Conservation (phyloP, 2,329 filamentous ascomycete genomes). For the Endoconidiophora polonica region DNA sequence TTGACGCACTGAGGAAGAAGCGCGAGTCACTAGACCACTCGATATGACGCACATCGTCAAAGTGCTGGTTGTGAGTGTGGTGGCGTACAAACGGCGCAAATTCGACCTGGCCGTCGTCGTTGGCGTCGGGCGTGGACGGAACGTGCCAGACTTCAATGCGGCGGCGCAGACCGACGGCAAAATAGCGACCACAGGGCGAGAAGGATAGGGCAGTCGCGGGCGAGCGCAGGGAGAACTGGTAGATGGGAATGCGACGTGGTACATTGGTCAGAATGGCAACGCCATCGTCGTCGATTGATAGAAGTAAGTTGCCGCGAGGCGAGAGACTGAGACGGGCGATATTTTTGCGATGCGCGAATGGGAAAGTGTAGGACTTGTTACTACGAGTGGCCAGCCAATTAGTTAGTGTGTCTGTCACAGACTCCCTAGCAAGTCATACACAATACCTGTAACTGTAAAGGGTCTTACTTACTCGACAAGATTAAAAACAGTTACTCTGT, state of each 20-base stretch:
- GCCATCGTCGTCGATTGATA: slow-evolving; percentile 88
- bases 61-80: slow-evolving; percentile 73
- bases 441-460: not conserved
- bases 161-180: slow-evolving; percentile 73
- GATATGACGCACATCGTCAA: slow-evolving; percentile 69
- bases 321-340: slow-evolving; percentile 77
- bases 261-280: slow-evolving; percentile 88
- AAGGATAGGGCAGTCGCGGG: slow-evolving; percentile 72
- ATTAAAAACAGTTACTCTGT: slow-evolving; percentile 90
- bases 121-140: slow-evolving; percentile 70
- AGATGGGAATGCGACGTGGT: slow-evolving; percentile 66
- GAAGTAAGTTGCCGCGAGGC: slow-evolving; percentile 76
- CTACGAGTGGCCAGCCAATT: slow-evolving; percentile 25
- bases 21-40: slow-evolving; percentile 94
- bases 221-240: slow-evolving; percentile 90
- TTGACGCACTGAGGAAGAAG: slow-evolving; percentile 85
- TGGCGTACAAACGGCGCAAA: slow-evolving; percentile 91
- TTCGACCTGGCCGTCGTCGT: slow-evolving; percentile 65
- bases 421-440: no score
- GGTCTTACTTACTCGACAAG: slow-evolving; percentile 61
- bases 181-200: slow-evolving; percentile 77
- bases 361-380: slow-evolving; percentile 75
- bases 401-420: not conserved
- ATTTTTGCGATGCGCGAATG: slow-evolving; percentile 86
- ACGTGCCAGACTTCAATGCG: slow-evolving; percentile 94